phyloP scores from a whole-genome alignment of 768 basidiomycete genomes.

The Mycena amicta region DNA sequence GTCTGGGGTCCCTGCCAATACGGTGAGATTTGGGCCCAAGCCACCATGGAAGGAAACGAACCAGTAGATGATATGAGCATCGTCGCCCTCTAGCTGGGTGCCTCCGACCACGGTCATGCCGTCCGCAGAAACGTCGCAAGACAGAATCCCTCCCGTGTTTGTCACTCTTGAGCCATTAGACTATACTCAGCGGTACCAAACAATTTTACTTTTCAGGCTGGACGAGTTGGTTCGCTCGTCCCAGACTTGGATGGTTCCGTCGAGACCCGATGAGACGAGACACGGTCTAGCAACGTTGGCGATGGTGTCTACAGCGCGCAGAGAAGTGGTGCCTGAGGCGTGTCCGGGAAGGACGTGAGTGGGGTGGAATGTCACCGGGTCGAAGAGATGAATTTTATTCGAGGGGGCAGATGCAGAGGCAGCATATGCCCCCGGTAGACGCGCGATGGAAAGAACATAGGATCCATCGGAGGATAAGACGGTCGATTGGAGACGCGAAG shows the following conservation, averaged over 20 bases:
- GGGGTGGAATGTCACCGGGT: constrained; percentile 53
- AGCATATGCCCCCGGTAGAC: constrained; percentile 52
- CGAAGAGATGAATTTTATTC: constrained; percentile 70
- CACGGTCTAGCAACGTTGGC: constrained; percentile 43
- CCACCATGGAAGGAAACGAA: constrained; percentile 29
- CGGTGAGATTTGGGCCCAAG: neutral
- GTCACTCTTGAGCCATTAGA: constrained; percentile 45
- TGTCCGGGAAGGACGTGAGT: constrained; percentile 59
- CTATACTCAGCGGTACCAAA: constrained; percentile 42
- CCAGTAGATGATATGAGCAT: constrained; percentile 87
- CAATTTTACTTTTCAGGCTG: constrained; percentile 61
- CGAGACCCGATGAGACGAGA: constrained; percentile 69
- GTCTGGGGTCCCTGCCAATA: constrained; percentile 77
- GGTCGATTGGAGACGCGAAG: constrained; percentile 30
- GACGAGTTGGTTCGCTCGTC: constrained; percentile 61
- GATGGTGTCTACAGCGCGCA: constrained; percentile 47
- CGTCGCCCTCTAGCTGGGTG: constrained; percentile 78
- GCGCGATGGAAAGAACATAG: constrained; percentile 65
- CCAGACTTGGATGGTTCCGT: constrained; percentile 75
- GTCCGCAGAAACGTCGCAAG: constrained; percentile 70
- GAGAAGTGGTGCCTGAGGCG: constrained; percentile 54
- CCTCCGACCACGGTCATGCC: constrained; percentile 80
- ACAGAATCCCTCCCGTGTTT: constrained; percentile 54
- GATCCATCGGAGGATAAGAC: constrained; percentile 40
- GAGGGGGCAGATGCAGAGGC: constrained; percentile 64